These are phyloP conservation scores for Anthostomella pinea DNA, from an alignment of 2,329 filamentous ascomycete species.

Conservation along the genomic window DNA sequence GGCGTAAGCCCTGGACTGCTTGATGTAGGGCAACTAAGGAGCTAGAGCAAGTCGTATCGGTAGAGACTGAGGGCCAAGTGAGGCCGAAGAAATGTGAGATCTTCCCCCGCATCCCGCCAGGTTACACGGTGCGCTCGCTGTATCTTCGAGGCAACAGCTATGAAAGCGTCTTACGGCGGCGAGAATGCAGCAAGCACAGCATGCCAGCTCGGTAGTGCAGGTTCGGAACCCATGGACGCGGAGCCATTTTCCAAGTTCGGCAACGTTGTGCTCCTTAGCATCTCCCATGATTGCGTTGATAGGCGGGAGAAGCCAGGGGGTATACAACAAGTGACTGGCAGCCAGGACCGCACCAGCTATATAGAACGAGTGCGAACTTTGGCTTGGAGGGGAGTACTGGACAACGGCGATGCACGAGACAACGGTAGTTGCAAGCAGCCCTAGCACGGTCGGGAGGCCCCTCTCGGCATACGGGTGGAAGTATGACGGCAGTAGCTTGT, in stretches of 20 bases:
- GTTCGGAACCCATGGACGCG: conserved; percentile 12
- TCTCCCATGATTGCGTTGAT: conserved; percentile 10
- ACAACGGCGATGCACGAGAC: conserved; percentile 7
- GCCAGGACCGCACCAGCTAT: conserved; percentile 7
- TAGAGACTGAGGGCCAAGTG: too few species aligned
- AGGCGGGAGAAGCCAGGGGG: conserved; percentile 5
- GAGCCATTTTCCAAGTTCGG: conserved; percentile 11
- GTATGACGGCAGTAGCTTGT: conserved; percentile 10
- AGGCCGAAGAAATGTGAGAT: too few species aligned
- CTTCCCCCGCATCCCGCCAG: too few species aligned
- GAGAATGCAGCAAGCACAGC: conserved; percentile 13
- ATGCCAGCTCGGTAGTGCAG: conserved; percentile 8
- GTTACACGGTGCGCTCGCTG: too few species aligned
- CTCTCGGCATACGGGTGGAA: conserved; percentile 13
- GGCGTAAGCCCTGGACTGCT: too few species aligned
- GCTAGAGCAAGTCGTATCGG: too few species aligned
- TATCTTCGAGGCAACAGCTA: too few species aligned
- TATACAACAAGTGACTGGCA: conserved; percentile 7
- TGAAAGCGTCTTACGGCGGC: conserved; percentile 5
- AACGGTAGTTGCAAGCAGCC: conserved; percentile 9
- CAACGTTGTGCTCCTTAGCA: conserved; percentile 12
- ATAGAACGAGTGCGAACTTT: conserved; percentile 8
- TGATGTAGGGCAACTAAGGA: too few species aligned
- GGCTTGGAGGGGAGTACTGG: conserved; percentile 1
- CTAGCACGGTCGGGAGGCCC: conserved; percentile 7